These are phyloP conservation scores for Eimeria praecox DNA, from an alignment of 169 alveolate genomes.

Conservation along the genomic window DNA sequence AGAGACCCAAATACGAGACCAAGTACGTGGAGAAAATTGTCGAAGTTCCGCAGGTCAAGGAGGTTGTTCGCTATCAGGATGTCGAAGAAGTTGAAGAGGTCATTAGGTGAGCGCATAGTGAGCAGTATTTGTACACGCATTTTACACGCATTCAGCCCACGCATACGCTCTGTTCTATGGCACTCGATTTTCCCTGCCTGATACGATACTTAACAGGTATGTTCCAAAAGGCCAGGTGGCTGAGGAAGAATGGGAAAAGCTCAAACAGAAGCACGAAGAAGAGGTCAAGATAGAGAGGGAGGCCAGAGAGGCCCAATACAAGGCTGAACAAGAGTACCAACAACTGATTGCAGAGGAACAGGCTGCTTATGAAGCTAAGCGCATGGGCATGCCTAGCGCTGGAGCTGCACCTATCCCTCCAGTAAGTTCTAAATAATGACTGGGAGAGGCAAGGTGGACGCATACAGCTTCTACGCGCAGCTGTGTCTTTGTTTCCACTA, in stretches of 20 bases:
- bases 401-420: conserved; percentile 64
- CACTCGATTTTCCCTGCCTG: neutral
- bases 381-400: conserved; percentile 55
- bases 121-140: neutral
- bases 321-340: conserved; percentile 77
- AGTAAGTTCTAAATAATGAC: neutral
- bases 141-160: neutral
- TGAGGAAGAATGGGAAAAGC: conserved; percentile 83
- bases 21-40: conserved; percentile 91
- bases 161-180: neutral
- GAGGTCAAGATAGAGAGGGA: conserved; percentile 75
- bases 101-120: conserved; percentile 80
- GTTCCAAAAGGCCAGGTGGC: conserved; percentile 85
- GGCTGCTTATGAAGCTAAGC: conserved; percentile 69
- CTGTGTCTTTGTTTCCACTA: neutral
- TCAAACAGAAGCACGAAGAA: conserved; percentile 76
- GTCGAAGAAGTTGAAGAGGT: conserved; percentile 88
- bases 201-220: conserved; percentile 80
- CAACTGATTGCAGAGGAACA: conserved; percentile 76
- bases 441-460: neutral
- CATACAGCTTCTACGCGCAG: neutral
- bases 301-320: conserved; percentile 70
- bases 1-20: conserved; percentile 88
- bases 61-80: conserved; percentile 87
- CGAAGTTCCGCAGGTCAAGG: conserved; percentile 89